Evolutionary conservation across 352 stramenopile genomes (phyloP).

Genomic region (Phytophthora hybrid): DNA sequence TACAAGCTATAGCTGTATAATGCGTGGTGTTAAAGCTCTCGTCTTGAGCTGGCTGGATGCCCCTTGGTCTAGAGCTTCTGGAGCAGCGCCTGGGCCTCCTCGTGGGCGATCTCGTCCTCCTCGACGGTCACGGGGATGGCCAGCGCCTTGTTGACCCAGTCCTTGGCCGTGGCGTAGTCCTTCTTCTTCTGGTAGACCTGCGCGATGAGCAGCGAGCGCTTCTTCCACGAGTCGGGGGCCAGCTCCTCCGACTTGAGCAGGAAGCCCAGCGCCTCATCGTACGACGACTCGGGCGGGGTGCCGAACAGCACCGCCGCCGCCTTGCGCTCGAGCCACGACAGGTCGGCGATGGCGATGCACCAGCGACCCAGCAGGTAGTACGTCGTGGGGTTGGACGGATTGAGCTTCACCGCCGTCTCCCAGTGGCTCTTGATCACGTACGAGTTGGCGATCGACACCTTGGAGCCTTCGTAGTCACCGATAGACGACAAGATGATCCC

Average conservation of each 20-base stretch:
- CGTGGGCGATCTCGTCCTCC: slow-evolving; percentile 76
- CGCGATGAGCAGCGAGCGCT: slow-evolving; percentile 83
- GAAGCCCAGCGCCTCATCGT: slow-evolving; percentile 81
- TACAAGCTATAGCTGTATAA: too few relatives aligned
- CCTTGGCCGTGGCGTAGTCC: slow-evolving; percentile 64
- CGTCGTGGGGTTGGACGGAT: slow-evolving; percentile 75
- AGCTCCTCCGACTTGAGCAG: slow-evolving; percentile 83
- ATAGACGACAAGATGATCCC: slow-evolving; percentile 88
- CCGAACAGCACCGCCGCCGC: slow-evolving; percentile 84
- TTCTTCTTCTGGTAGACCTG: slow-evolving; percentile 88
- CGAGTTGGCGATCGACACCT: slow-evolving; percentile 85
- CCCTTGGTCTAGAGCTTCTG: slow-evolving; percentile 55
- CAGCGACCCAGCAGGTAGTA: slow-evolving; percentile 85
- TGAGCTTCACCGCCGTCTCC: slow-evolving; percentile 79
- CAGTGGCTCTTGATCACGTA: slow-evolving; percentile 84
- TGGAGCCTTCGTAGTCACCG: slow-evolving; percentile 89
- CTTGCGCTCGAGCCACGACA: slow-evolving; percentile 90
- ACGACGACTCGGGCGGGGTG: slow-evolving; percentile 80
- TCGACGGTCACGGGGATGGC: slow-evolving; percentile 60
- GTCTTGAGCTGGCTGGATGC: neutral
- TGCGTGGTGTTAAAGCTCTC: neutral
- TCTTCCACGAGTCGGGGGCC: slow-evolving; percentile 83
- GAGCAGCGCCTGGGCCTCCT: slow-evolving; percentile 72
- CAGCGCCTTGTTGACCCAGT: slow-evolving; percentile 80
- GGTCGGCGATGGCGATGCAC: slow-evolving; percentile 86